Evolutionary conservation across 176 grass and related monocot species (phyloP).

Genomic region (Oryza coarctata): DNA sequence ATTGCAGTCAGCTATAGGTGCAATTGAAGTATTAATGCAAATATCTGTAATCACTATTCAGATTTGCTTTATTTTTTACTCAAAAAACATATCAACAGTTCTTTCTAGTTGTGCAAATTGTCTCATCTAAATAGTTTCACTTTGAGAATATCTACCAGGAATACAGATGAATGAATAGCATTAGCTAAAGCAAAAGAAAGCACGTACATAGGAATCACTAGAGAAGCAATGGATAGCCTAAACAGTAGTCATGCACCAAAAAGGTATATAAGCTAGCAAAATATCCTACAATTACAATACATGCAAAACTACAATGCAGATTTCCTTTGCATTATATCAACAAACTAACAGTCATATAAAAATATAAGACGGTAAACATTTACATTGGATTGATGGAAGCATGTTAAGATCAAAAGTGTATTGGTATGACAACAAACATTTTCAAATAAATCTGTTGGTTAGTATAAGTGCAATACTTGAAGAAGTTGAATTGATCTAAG

Average conservation of each 20-base stretch:
- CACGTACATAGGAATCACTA: background rate
- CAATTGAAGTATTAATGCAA: background rate
- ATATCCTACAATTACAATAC: background rate
- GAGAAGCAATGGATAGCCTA: background rate
- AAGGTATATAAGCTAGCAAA: constrained; percentile 8
- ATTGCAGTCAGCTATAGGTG: background rate
- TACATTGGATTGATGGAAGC: background rate
- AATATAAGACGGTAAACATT: constrained; percentile 5
- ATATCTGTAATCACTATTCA: background rate
- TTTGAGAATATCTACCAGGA: background rate
- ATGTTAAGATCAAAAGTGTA: constrained; percentile 6
- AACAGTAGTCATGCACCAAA: background rate
- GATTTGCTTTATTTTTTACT: background rate
- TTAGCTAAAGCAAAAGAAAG: background rate
- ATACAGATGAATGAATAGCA: background rate
- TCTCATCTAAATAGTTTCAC: background rate
- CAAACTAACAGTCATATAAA: background rate
- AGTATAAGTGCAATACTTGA: background rate
- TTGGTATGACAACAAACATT: background rate
- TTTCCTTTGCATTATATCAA: background rate
- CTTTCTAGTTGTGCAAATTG: background rate
- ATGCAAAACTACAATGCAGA: background rate
- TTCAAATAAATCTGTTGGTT: background rate
- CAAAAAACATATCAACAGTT: background rate
- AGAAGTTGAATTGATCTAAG: constrained; percentile 1